Evolutionary conservation across 176 grass and related monocot genomes (phyloP).

Genomic region (Oryza glumipatula): DNA sequence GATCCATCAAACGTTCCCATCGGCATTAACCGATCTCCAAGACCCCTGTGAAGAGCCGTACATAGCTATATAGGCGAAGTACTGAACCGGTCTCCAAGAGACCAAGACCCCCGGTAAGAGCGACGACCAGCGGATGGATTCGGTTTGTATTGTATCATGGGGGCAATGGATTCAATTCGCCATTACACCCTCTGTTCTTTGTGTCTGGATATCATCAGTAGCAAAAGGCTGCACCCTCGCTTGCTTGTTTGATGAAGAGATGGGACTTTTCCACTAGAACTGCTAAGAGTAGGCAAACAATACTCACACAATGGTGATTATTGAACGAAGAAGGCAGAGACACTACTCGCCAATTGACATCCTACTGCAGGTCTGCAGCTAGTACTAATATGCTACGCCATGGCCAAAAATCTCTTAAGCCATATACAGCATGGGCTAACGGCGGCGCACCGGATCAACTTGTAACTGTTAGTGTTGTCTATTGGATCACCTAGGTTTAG

Average conservation of each 20-base stretch:
- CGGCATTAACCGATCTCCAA: background rate
- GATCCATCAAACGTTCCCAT: background rate
- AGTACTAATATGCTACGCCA: background rate
- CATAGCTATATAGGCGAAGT: background rate
- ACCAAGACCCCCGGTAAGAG: too few species aligned
- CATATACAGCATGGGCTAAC: too few species aligned
- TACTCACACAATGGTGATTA: conserved; percentile 9
- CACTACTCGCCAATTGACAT: background rate
- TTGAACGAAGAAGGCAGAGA: background rate
- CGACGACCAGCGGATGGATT: background rate
- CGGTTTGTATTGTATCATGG: background rate
- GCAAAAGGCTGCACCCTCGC: background rate
- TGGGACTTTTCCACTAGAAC: background rate
- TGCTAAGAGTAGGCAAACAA: background rate
- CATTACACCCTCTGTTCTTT: background rate
- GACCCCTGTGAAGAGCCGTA: background rate
- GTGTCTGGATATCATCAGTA: background rate
- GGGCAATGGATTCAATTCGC: conserved; percentile 29
- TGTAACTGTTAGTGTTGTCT: too few species aligned
- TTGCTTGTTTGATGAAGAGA: conserved; percentile 3
- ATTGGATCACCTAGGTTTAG: too few species aligned
- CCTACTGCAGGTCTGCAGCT: background rate
- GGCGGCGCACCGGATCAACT: too few species aligned
- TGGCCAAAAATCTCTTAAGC: too few species aligned
- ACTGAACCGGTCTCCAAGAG: background rate